Evolutionary conservation across 1,139 yeast species (phyloP).

Genomic region (Taphrina deformans): DNA sequence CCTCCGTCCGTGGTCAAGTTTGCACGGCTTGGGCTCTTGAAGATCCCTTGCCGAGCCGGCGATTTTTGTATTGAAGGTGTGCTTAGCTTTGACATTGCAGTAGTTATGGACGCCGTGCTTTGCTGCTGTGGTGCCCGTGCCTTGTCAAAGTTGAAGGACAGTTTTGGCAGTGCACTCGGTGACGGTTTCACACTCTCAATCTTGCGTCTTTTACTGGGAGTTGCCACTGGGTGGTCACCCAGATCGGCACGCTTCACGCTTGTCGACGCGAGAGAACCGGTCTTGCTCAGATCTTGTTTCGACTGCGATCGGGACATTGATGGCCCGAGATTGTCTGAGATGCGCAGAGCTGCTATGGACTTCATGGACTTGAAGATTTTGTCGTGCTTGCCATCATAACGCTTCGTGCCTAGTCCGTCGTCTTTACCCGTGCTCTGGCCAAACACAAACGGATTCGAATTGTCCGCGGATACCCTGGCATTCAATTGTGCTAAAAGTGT

Average conservation of each 20-base stretch:
- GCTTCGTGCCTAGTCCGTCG: neutral
- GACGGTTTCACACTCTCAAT: neutral
- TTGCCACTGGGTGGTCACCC: neutral
- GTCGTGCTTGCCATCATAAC: conserved; percentile 8
- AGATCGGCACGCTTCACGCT: neutral
- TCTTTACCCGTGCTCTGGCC: neutral
- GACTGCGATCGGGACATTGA: neutral
- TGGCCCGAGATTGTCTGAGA: neutral
- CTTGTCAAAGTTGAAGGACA: neutral
- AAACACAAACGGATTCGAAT: neutral
- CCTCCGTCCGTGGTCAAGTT: neutral
- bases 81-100: neutral
- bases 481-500: conserved; percentile 21
- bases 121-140: neutral
- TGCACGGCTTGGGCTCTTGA: neutral
- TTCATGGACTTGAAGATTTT: conserved; percentile 15
- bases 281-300: neutral
- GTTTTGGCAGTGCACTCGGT: neutral
- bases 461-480: conserved; percentile 13
- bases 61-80: neutral
- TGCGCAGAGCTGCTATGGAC: conserved; percentile 3
- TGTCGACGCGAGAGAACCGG: neutral
- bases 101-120: neutral
- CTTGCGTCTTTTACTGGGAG: conserved; percentile 12
- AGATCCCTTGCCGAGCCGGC: neutral